A percentile compares a stretch with the other conserved stretches of the same genome.
phyloP scores from a whole-genome alignment of 495 filamentous ascomycete species.

The Recurvomyces mirabilis region DNA sequence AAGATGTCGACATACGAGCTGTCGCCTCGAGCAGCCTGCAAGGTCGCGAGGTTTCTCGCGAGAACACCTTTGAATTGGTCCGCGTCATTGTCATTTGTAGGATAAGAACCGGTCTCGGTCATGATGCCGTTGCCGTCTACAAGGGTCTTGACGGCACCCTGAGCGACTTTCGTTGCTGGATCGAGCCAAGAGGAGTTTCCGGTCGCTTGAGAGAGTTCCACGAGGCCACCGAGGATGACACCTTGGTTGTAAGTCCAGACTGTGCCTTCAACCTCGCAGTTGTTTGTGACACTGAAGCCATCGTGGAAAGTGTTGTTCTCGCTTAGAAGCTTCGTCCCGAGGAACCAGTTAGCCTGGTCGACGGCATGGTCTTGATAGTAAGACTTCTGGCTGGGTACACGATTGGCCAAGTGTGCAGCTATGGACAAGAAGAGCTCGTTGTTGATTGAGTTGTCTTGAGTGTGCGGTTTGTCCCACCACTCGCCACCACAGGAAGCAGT shows the following conservation, averaged over 20 bases:
- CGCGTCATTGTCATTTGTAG: slow-evolving; percentile 48
- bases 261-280: slow-evolving; percentile 42
- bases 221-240: slow-evolving; percentile 60
- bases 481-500: slow-evolving; percentile 48
- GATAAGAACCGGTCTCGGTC: slow-evolving; percentile 52
- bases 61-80: slow-evolving; percentile 74
- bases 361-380: slow-evolving; percentile 48
- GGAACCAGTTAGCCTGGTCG: slow-evolving; percentile 59
- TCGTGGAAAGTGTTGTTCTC: slow-evolving; percentile 57
- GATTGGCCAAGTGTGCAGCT: slow-evolving; percentile 62
- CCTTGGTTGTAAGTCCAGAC: slow-evolving; percentile 77
- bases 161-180: slow-evolving; percentile 49
- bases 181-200: slow-evolving; percentile 42
- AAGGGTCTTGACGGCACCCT: slow-evolving; percentile 47
- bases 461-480: slow-evolving; percentile 53
- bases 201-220: slow-evolving; percentile 50
- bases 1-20: slow-evolving; percentile 45
- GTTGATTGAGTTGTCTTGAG: slow-evolving; percentile 58
- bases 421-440: slow-evolving; percentile 65
- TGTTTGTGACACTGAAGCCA: slow-evolving; percentile 40
- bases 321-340: slow-evolving; percentile 53
- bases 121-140: slow-evolving; percentile 48
- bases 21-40: slow-evolving; percentile 44
- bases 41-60: slow-evolving; percentile 51
- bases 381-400: slow-evolving; percentile 36